These are phyloP conservation scores for Vanilla planifolia DNA, from an alignment of 106 monocot species.

Conservation along the genomic window DNA sequence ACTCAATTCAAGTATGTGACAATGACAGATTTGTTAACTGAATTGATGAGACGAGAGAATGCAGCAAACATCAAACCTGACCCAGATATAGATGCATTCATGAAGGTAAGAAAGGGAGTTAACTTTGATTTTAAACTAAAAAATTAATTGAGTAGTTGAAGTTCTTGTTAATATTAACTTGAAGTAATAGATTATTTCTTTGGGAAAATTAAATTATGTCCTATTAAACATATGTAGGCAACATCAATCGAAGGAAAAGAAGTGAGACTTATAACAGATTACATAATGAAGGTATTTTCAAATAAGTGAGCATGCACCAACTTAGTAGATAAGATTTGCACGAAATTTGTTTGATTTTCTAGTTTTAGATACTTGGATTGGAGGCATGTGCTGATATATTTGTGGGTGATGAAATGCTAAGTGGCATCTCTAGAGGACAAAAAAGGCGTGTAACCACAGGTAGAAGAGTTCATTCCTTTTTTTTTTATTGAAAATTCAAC, in stretches of 20 bases:
- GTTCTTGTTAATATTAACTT: background rate
- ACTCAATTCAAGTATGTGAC: too few species aligned
- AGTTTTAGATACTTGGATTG: constrained; percentile 12
- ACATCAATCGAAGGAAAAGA: constrained; percentile 31
- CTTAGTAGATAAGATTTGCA: too few species aligned
- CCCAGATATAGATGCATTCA: constrained; percentile 55
- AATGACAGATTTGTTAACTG: constrained; percentile 57
- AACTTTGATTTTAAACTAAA: too few species aligned
- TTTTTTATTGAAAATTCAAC: background rate
- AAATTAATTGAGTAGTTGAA: too few species aligned
- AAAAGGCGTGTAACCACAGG: constrained; percentile 12
- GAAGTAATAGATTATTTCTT: background rate
- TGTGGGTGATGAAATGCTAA: constrained; percentile 6
- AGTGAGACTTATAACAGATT: constrained; percentile 39
- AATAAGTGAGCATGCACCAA: too few species aligned
- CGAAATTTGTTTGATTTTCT: background rate
- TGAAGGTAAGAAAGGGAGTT: constrained; percentile 75
- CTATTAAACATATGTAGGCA: constrained; percentile 22
- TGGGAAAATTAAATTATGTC: background rate
- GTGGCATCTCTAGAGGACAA: constrained; percentile 6
- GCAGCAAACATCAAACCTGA: constrained; percentile 70
- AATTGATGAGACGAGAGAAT: constrained; percentile 59
- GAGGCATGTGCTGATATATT: constrained; percentile 15
- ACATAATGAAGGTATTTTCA: constrained; percentile 54
- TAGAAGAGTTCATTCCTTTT: constrained; percentile 2